Percentiles rank a stretch among this genome's conserved stretches.
Conservation (phyloP, 2,329 filamentous ascomycete species). For the Xylaria sp. region DNA sequence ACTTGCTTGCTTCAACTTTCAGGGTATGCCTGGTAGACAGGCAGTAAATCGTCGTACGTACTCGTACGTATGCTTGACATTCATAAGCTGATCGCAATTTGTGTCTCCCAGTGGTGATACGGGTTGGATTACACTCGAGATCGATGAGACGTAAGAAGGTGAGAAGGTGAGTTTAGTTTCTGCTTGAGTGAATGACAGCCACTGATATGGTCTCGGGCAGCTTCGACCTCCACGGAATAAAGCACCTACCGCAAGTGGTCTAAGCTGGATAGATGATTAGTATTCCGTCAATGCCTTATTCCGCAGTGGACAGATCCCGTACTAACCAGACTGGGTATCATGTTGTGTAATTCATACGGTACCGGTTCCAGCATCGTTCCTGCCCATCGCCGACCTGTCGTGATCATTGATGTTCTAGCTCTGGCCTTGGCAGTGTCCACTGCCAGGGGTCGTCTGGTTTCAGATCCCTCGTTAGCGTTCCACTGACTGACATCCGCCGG, state of each 20-base stretch:
- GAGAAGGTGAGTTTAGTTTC: too few relatives aligned
- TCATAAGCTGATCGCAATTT: not conserved
- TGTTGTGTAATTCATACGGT: not conserved
- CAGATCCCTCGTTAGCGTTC: not conserved
- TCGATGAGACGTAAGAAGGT: too few relatives aligned
- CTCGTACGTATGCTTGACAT: not conserved
- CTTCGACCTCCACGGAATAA: too few relatives aligned
- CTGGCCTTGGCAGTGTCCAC: not conserved
- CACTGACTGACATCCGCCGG: not conserved
- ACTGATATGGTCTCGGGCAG: too few relatives aligned
- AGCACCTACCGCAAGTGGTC: too few relatives aligned
- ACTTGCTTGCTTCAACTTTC: too few relatives aligned
- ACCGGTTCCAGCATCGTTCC: too few relatives aligned
- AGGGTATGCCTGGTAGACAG: too few relatives aligned
- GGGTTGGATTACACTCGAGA: not conserved
- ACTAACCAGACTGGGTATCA: not conserved
- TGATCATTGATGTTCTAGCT: not conserved
- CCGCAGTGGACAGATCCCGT: not conserved
- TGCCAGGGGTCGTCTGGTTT: not conserved
- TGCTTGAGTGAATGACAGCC: too few relatives aligned
- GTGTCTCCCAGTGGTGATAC: not conserved
- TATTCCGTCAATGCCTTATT: too few relatives aligned
- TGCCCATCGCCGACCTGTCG: not conserved
- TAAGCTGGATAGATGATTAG: too few relatives aligned
- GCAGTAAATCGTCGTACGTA: not conserved